These are phyloP conservation scores for Aspergillus wentii DNA, from an alignment of 495 filamentous ascomycete genomes.

Conservation along the genomic window DNA sequence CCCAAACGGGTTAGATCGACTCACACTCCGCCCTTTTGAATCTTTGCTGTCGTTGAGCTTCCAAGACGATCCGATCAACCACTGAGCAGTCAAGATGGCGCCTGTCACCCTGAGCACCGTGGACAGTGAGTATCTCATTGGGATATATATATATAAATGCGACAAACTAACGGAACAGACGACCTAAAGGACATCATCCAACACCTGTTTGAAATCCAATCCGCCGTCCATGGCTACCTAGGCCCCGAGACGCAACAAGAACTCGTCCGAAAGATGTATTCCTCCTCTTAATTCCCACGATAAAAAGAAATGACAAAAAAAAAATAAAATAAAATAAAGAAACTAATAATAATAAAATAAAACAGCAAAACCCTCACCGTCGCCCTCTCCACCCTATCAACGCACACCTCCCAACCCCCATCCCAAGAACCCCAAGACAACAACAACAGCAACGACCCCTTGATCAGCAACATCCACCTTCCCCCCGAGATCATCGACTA, in stretches of 20 bases:
- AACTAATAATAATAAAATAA: constrained; percentile 1
- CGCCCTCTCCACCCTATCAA: constrained; percentile 33
- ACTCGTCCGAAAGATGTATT: constrained; percentile 58
- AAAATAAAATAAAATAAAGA: constrained; percentile 4
- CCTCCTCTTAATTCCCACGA: too few species aligned
- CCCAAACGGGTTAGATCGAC: constrained; percentile 1
- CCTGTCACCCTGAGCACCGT: constrained; percentile 41
- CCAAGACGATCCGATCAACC: too few species aligned
- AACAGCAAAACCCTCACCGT: constrained; percentile 40
- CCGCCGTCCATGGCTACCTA: constrained; percentile 64
- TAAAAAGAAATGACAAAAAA: too few species aligned
- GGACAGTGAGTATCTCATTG: constrained; percentile 38
- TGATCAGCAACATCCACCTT: constrained; percentile 49
- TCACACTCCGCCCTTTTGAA: constrained; percentile 18
- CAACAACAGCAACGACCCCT: constrained; percentile 42
- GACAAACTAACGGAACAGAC: constrained; percentile 25
- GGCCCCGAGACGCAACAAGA: constrained; percentile 57
- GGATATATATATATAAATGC: neutral
- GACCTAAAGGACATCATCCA: constrained; percentile 63
- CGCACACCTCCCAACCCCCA: constrained; percentile 36
- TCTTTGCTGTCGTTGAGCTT: too few species aligned
- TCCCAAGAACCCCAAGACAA: constrained; percentile 28
- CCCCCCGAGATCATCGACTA: constrained; percentile 92
- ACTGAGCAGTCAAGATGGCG: constrained; percentile 44
- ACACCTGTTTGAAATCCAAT: constrained; percentile 80